Base-by-base conservation (phyloP, 108 stramenopile species). In the Pseudonitzschia multiseries region DNA sequence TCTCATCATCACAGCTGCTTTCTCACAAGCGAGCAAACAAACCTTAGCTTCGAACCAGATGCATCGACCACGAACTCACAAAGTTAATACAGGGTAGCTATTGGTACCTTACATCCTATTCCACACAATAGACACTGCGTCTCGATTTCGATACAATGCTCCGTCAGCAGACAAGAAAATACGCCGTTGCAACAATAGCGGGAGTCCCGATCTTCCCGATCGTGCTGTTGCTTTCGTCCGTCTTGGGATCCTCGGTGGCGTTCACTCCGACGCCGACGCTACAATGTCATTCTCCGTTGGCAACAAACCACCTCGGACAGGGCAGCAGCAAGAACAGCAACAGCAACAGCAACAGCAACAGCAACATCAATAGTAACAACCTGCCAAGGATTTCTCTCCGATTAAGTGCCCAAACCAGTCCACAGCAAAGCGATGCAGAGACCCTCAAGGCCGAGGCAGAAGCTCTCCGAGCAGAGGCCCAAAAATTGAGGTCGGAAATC, bases 401-500 rank as follows among this genome's bases (percentile, higher is more conserved):
- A 36, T 6, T 36, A 6, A 48, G 18, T 18, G 46, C 17, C 17
- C 9, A 48, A 18, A 1, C 1, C 46, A 48, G 13, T 18, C 46
- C 46, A 2, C 46, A 48, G 46, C 46, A 14, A 10, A 48, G 9
- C 46, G 46, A 48, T 14, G 46, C 46, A 18, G 36, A 15, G 0
- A 40, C 26, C 24, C 48, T 68, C 33, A 56, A 57, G 68, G 65
- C 67, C 21, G 68, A 76, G 57, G 75, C 75, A 26, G 41, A 60
- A 62, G 46, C 17, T 9, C 46, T 69, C 43, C 27, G 27, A 17
- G 67, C 57, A 21, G 69, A 63, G 36, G 75, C 75, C 44, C 53
- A 59, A 26, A 31, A 69, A 22, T 22, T 76, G 68, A 67, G 75
- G 40, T 40, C 50, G 42, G 75, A 76, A 68, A 76, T 76, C 36